A percentile compares a stretch with the other conserved stretches of the same genome.
These are phyloP conservation scores for Xanthoconium separans DNA, from an alignment of 1,284 basidiomycete genomes.

Conservation along the genomic window DNA sequence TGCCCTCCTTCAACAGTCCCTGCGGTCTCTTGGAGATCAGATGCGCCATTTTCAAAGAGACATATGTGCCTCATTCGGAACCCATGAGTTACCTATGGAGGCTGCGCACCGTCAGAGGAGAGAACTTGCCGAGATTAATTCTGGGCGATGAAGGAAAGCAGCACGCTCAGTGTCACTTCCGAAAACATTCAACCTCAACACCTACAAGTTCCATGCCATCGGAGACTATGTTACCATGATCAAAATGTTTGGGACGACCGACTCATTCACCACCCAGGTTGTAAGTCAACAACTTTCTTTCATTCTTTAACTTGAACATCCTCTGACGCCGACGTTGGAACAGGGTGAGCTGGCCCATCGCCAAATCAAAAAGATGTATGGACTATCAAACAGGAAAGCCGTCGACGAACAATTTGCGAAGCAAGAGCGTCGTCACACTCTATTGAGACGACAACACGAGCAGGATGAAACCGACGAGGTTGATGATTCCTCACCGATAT, in stretches of 20 bases:
- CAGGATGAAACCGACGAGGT: no score
- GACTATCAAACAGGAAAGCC: no score
- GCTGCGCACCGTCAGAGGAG: neutral
- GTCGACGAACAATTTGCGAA: no score
- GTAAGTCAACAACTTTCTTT: neutral
- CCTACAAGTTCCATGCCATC: conserved; percentile 8
- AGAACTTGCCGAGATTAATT: neutral
- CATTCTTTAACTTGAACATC: no score
- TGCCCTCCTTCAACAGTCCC: neutral
- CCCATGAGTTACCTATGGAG: neutral
- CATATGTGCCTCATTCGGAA: neutral
- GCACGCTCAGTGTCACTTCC: neutral
- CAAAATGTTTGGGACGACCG: neutral
- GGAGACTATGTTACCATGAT: conserved; percentile 7
- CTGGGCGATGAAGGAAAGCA: no score
- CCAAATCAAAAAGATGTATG: no score
- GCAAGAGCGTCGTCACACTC: no score
- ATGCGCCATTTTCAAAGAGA: neutral
- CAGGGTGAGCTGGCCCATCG: no score
- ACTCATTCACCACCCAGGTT: conserved; percentile 1
- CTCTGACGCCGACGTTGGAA: no score
- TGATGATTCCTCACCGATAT: neutral
- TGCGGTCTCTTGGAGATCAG: neutral
- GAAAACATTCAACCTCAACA: conserved; percentile 6
- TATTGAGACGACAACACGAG: no score